Conservation (phyloP, 352 stramenopile genomes). For the Pythium insidiosum region DNA sequence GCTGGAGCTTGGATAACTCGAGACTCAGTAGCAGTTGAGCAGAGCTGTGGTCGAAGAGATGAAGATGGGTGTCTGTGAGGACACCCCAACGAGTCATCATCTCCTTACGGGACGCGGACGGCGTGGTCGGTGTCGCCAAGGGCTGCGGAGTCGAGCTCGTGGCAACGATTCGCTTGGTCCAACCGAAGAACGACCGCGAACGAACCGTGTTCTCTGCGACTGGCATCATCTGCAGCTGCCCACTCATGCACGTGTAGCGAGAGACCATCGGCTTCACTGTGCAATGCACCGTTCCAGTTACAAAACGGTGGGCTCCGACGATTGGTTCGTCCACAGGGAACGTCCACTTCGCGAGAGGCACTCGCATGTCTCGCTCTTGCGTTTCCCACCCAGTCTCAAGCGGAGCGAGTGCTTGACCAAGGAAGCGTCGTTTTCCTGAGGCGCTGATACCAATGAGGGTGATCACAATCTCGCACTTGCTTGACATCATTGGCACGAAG, state of each 20-base stretch:
- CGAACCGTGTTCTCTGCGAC: slow-evolving; percentile 25
- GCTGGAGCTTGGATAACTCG: slow-evolving; percentile 72
- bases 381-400: slow-evolving; percentile 64
- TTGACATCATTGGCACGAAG: slow-evolving; percentile 77
- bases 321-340: slow-evolving; percentile 71
- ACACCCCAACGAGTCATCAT: slow-evolving; percentile 70
- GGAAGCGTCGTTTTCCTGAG: slow-evolving; percentile 41
- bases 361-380: slow-evolving; percentile 18
- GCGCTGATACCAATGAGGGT: slow-evolving; percentile 65
- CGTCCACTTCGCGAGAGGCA: slow-evolving; percentile 64
- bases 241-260: slow-evolving; percentile 55
- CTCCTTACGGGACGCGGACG: slow-evolving; percentile 37
- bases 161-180: slow-evolving; percentile 40
- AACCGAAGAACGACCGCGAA: slow-evolving; percentile 50
- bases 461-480: slow-evolving; percentile 71
- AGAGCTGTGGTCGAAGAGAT: slow-evolving; percentile 72
- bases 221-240: slow-evolving; percentile 64
- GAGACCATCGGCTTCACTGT: slow-evolving; percentile 50
- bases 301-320: slow-evolving; percentile 56
- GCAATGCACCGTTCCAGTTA: slow-evolving; percentile 48
- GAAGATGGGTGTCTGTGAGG: slow-evolving; percentile 70
- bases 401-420: slow-evolving; percentile 52
- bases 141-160: slow-evolving; percentile 33
- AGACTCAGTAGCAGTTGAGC: slow-evolving; percentile 61
- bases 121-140: slow-evolving; percentile 28